Evolutionary conservation across 495 filamentous ascomycete genomes (phyloP), one percentile per base, ranked within the genome.

Genomic region (Penicillium waksmanii): DNA sequence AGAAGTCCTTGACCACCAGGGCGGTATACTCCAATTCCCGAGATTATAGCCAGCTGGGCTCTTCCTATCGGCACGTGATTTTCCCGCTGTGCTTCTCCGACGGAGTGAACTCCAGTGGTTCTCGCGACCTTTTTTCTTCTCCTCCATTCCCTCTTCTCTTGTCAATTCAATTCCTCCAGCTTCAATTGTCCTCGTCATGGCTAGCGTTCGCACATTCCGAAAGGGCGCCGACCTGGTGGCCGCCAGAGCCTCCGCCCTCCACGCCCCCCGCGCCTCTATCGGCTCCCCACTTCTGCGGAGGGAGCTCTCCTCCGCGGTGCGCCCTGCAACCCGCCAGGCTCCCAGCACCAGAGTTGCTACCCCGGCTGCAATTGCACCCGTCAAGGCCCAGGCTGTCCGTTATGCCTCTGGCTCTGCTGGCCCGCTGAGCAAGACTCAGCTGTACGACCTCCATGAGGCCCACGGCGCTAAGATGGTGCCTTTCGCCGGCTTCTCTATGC

Each of bases 401-500:
- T 85, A 64, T 93, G 84, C 67, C 81, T 85, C 34, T 80, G 64
- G 90, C 43, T 83, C 85, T 67, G 69, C 77, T 63, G 79, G 47
- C 87, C 71, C 36, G 2, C 57, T 87, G 63, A 76, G 72, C 34
- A 89, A 85, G 69, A 98, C 95, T 2, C 85, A 89, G 31, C 84
- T 98, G 42, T 88, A 96, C 77, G 87, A 93, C 65, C 78, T 98
- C 23, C 94, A 98, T 72, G 62, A 92, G 53, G 74, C 77, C 34
- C 76, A 90, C 69, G 92, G 91, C 63, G 95, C 83, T 43, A 97
- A 96, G 76, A 96, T 98, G 87, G 93, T 98, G 55, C 91, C 91
- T n/a, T 98, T 97, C 70, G 94, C 89, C 55, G 93, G 93, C 61
- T 98, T 87, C 77, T 80, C 82, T 53, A 98, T 98, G 95, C 96